phyloP scores from a whole-genome alignment of 257 asterid species.

The Rehmannia glutinosa region DNA sequence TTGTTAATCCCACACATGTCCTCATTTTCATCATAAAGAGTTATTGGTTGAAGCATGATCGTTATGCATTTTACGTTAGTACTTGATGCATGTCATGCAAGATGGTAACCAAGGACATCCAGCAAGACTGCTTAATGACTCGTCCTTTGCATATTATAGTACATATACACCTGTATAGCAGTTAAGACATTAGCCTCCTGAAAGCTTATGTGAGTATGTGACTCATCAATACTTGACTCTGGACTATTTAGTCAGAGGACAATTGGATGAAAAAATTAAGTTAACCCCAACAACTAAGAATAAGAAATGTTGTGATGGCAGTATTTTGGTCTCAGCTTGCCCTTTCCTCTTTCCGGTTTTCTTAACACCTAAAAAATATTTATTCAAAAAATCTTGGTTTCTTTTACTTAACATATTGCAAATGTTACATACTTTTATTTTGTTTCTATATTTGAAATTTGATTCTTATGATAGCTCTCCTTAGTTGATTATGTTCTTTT shows the following conservation, averaged over 20 bases:
- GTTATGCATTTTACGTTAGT: too few relatives aligned
- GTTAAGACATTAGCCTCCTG: neutral
- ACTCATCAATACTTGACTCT: neutral
- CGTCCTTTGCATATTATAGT: too few relatives aligned
- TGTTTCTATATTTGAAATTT: neutral
- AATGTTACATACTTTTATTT: neutral
- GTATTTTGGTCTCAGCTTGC: neutral
- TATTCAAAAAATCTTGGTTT: too few relatives aligned
- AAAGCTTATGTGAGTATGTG: too few relatives aligned
- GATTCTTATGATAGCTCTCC: slow-evolving; percentile 12
- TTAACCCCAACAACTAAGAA: neutral
- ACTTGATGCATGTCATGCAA: neutral
- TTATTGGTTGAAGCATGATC: too few relatives aligned
- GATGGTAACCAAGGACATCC: neutral
- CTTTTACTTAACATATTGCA: neutral
- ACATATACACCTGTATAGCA: too few relatives aligned
- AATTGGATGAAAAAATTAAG: neutral
- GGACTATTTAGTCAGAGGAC: neutral
- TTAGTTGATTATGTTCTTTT: slow-evolving; percentile 24
- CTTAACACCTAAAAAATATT: too few relatives aligned
- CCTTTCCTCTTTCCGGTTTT: too few relatives aligned
- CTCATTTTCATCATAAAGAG: too few relatives aligned
- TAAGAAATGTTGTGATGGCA: neutral
- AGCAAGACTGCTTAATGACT: neutral
- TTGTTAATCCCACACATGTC: too few relatives aligned